Evolutionary conservation across 768 basidiomycete genomes (phyloP).

Genomic region (Russula sp.): DNA sequence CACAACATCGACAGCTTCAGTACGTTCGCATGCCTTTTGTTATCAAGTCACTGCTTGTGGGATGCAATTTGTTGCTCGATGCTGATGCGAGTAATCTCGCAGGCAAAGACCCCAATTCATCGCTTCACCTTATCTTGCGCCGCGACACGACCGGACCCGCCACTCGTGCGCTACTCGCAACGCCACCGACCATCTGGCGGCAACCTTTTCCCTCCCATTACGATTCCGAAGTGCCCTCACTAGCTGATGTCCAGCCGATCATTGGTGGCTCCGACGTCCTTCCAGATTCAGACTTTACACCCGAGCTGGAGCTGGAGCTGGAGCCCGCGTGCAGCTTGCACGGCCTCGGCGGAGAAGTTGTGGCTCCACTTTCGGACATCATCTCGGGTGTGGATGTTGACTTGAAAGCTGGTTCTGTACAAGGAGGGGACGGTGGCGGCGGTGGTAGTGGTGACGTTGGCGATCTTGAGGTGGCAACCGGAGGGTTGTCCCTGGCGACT

Average conservation of each 20-base stretch:
- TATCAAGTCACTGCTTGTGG: not conserved
- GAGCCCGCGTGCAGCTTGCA: not conserved
- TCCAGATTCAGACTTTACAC: slow-evolving; percentile 22
- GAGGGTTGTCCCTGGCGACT: slow-evolving; percentile 32
- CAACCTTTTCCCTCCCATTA: slow-evolving; percentile 45
- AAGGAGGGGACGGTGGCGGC: slow-evolving; percentile 18
- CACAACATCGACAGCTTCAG: slow-evolving; percentile 78
- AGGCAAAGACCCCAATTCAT: slow-evolving; percentile 51
- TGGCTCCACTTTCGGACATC: slow-evolving; percentile 23
- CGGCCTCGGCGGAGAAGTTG: not conserved
- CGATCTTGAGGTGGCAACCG: slow-evolving; percentile 14
- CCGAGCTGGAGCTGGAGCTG: not conserved
- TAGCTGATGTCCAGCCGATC: slow-evolving; percentile 24
- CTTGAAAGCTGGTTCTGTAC: slow-evolving; percentile 16
- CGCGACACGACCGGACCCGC: slow-evolving; percentile 54
- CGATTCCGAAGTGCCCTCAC: slow-evolving; percentile 39
- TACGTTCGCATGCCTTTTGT: slow-evolving; percentile 31
- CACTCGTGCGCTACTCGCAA: slow-evolving; percentile 43
- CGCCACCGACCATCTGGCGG: slow-evolving; percentile 69
- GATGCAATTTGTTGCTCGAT: too few species aligned
- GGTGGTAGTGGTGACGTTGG: not conserved
- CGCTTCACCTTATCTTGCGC: slow-evolving; percentile 73
- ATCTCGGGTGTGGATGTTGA: slow-evolving; percentile 29
- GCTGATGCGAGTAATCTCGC: not conserved
- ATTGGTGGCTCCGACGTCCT: slow-evolving; percentile 23